phyloP scores from a whole-genome alignment of 768 basidiomycete species.

The Phanerochaete carnosa region DNA sequence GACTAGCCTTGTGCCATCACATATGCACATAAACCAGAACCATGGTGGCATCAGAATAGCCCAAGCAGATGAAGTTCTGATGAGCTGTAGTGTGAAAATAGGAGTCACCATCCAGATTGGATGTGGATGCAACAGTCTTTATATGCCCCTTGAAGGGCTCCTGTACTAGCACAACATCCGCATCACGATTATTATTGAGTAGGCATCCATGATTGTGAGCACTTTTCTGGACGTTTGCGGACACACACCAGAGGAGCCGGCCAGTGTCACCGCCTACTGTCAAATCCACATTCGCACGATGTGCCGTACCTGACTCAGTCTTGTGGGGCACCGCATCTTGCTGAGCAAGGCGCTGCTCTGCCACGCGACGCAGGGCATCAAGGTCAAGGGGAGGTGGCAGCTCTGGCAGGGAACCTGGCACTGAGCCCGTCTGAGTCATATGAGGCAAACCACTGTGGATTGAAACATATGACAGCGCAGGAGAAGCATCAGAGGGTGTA shows the following conservation, averaged over 20 bases:
- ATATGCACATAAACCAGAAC: slow-evolving; percentile 5
- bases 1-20: background rate
- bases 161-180: slow-evolving; percentile 10
- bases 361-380: too few relatives aligned
- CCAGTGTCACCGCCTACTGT: background rate
- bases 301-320: too few relatives aligned
- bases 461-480: background rate
- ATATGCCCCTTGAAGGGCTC: slow-evolving; percentile 8
- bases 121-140: background rate
- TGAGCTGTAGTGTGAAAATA: slow-evolving; percentile 6
- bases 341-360: too few relatives aligned
- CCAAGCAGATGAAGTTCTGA: background rate
- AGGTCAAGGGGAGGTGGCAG: too few relatives aligned
- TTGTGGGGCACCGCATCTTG: too few relatives aligned
- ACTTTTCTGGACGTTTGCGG: slow-evolving; percentile 6
- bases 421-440: background rate
- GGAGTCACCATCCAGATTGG: background rate
- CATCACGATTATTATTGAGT: background rate
- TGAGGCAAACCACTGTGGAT: background rate
- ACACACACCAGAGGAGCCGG: background rate
- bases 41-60: background rate
- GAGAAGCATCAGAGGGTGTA: background rate
- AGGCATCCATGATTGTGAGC: background rate
- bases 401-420: too few relatives aligned
- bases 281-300: too few relatives aligned